Base-by-base conservation (phyloP, 2,329 filamentous ascomycete species). In the Colletotrichum cordylinicola region DNA sequence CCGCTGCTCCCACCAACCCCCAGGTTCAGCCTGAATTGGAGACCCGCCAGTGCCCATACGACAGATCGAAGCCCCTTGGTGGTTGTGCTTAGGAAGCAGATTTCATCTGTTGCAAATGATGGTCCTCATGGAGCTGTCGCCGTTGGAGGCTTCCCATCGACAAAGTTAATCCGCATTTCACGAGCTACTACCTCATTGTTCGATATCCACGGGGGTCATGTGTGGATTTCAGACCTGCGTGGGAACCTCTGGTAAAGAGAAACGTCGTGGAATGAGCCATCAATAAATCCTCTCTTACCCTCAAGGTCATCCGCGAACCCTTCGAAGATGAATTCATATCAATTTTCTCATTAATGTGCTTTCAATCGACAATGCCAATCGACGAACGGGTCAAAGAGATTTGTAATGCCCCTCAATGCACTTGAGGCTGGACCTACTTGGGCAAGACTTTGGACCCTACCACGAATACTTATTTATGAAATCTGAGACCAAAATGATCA, bases 131-230 rank as follows among this genome's bases (percentile, higher is more conserved):
- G 43, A 21, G 10, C n/a, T 52, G 43, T 21, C 43, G 43, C 43
- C 21, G 43, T 52, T n/a, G n/a, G n/a, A 52, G 43, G 43, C 43
- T 48, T 48, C 9, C 0, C 3, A 1, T 21, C 21, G 9, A 21
- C n/a, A 48, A 21, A 6, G n/a, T 21, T 7, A 15, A 48, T 21
- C 6, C n/a, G 13, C 18, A 21, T 10, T 52, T 52, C 0, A 52
- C 3, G 1, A 21, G n/a, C 43, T 52, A 13, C 0, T 0, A 21
- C 10, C n/a, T 52, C 6, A 21, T n/a, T n/a, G n/a, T n/a, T n/a
- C n/a, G n/a, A n/a, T n/a, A n/a, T n/a, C n/a, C n/a, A n/a, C n/a
- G n/a, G n/a, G n/a, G n/a, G n/a, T n/a, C n/a, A n/a, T n/a, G 43
- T 13, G 43, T 52, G 43, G 43, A 52, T 52, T 21, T 10, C 3